A percentile compares a stretch with the other conserved stretches of the same genome.
Evolutionary conservation across 2,329 filamentous ascomycete species (phyloP).

Genomic region (Thielaviopsis ethacetica): DNA sequence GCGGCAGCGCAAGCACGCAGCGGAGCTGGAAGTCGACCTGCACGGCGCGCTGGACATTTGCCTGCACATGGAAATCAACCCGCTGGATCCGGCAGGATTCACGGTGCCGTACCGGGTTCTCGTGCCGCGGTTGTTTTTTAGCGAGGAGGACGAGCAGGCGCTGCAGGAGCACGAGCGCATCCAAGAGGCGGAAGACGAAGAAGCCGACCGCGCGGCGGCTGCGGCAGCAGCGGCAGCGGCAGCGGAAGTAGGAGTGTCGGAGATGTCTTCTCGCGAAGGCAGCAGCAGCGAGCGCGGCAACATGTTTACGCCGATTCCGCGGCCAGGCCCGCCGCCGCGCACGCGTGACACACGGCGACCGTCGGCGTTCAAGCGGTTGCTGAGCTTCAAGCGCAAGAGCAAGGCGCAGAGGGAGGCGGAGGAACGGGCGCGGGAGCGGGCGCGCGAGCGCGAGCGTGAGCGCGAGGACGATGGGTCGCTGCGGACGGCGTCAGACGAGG

Average conservation of each 20-base stretch:
- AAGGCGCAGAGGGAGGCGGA: neutral
- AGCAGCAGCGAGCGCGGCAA: neutral
- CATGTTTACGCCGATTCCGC: neutral
- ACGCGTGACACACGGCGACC: conserved; percentile 13
- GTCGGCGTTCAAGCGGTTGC: conserved; percentile 27
- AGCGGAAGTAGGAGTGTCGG: conserved; percentile 13
- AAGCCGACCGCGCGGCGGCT: conserved; percentile 10
- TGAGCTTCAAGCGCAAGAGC: conserved; percentile 27
- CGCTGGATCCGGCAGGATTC: conserved; percentile 70
- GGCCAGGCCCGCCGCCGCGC: neutral
- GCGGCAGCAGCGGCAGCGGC: conserved; percentile 13
- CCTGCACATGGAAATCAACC: conserved; percentile 76
- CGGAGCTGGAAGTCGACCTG: conserved; percentile 50
- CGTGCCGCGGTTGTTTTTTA: conserved; percentile 59
- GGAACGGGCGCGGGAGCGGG: too few relatives aligned
- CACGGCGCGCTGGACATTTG: conserved; percentile 74
- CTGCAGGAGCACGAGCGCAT: conserved; percentile 13
- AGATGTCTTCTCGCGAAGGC: neutral
- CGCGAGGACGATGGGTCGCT: neutral
- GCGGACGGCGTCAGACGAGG: neutral
- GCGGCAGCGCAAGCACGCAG: conserved; percentile 40
- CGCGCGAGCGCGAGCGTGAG: neutral
- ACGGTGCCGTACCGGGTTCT: conserved; percentile 78
- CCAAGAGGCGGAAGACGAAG: conserved; percentile 2
- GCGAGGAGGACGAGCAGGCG: conserved; percentile 24